A percentile compares a stretch with the other conserved stretches of the same genome.
phyloP scores from a whole-genome alignment of 805 yeast genomes.

The Sungouiozyma intestinalis region DNA sequence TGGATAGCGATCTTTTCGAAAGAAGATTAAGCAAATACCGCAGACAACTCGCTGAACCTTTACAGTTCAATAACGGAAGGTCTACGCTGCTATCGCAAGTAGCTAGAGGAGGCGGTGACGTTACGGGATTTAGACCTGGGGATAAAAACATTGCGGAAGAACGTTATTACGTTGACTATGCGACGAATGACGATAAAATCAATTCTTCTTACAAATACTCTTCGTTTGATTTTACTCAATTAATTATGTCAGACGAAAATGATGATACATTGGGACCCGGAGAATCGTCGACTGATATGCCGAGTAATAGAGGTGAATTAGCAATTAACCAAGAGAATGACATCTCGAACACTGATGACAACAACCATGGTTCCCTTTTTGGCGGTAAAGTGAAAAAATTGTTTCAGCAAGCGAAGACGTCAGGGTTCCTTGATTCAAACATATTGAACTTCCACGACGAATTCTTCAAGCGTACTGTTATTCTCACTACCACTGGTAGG shows the following conservation, averaged over 20 bases:
- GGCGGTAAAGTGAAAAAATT: slow-evolving; percentile 22
- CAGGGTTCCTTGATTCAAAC: slow-evolving; percentile 9
- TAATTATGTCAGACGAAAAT: slow-evolving; percentile 5
- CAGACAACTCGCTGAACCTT: slow-evolving; percentile 45
- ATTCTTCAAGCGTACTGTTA: slow-evolving; percentile 38
- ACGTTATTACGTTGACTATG: slow-evolving; percentile 21
- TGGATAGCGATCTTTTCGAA: slow-evolving; percentile 42
- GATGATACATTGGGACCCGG: not conserved
- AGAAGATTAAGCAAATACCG: slow-evolving; percentile 34
- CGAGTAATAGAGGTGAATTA: not conserved
- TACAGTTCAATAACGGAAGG: slow-evolving; percentile 18
- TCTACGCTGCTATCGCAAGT: slow-evolving; percentile 35
- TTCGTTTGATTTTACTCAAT: slow-evolving; percentile 3
- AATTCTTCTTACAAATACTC: slow-evolving; percentile 13
- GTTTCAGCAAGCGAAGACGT: slow-evolving; percentile 20
- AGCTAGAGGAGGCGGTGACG: slow-evolving; percentile 36
- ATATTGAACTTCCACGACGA: slow-evolving; percentile 2
- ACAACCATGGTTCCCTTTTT: slow-evolving; percentile 9
- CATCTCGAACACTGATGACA: slow-evolving; percentile 1
- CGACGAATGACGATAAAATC: slow-evolving; percentile 12
- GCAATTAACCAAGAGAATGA: not conserved
- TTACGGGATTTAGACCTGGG: slow-evolving; percentile 31
- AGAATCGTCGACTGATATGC: not conserved
- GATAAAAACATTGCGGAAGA: slow-evolving; percentile 24
- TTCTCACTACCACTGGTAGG: slow-evolving; percentile 56